A percentile compares a stretch with the other conserved stretches of the same genome.
These are phyloP conservation scores for Crithidia sp. DNA, from an alignment of 208 protist species.

Conservation along the genomic window DNA sequence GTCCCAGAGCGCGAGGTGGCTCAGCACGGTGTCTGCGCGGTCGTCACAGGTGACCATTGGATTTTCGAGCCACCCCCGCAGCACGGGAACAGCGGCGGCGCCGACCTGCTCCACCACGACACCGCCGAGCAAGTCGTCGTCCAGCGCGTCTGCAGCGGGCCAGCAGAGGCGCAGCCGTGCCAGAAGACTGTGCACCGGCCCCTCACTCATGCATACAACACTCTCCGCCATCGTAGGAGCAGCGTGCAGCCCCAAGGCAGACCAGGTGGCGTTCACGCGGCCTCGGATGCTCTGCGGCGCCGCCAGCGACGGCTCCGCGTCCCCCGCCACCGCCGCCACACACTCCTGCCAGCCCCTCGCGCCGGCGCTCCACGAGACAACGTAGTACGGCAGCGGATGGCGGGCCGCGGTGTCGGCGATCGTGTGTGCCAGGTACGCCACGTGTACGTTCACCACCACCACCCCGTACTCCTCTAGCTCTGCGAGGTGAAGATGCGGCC, in stretches of 20 bases:
- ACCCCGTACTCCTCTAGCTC: conserved; percentile 40
- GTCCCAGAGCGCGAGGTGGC: conserved; percentile 33
- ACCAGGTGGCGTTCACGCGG: conserved; percentile 25
- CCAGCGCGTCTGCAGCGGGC: conserved; percentile 26
- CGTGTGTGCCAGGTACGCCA: conserved; percentile 18
- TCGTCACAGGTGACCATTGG: conserved; percentile 29
- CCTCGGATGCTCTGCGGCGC: conserved; percentile 37
- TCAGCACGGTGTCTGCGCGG: conserved; percentile 12
- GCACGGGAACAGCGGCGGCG: conserved; percentile 12
- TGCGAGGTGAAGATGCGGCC: conserved; percentile 32
- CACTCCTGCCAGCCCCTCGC: conserved; percentile 30
- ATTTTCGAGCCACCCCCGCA: conserved; percentile 30
- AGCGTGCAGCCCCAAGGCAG: conserved; percentile 26
- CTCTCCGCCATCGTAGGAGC: conserved; percentile 23
- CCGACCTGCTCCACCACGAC: conserved; percentile 26
- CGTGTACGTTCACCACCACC: conserved; percentile 42
- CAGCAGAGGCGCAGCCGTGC: conserved; percentile 26
- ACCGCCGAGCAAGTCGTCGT: conserved; percentile 31
- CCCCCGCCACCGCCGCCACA: conserved; percentile 17
- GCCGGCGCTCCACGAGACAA: conserved; percentile 30
- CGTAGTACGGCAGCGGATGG: conserved; percentile 32
- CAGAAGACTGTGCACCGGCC: conserved; percentile 33
- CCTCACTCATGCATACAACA: conserved; percentile 35
- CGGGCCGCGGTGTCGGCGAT: conserved; percentile 6
- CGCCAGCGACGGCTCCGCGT: conserved; percentile 23